These are phyloP conservation scores for Pontederia paniculata DNA, from an alignment of 176 grass and related monocot species.

Conservation along the genomic window DNA sequence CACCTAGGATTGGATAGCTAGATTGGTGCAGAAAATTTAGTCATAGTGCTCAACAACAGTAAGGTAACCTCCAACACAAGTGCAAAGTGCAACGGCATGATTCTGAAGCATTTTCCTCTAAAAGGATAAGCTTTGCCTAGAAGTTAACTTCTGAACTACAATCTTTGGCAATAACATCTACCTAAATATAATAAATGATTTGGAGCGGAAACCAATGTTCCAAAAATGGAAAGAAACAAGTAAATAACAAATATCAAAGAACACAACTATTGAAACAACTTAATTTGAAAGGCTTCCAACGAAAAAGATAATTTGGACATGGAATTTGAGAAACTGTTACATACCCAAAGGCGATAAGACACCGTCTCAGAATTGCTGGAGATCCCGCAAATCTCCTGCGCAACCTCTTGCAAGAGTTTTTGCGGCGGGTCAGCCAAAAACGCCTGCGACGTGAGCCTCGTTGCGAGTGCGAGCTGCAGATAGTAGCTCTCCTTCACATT, in stretches of 20 bases:
- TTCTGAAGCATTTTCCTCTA: no score
- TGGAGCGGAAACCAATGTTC: no score
- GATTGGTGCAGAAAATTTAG: no score
- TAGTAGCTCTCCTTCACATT: slow-evolving; percentile 75
- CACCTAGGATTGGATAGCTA: no score
- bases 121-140: no score
- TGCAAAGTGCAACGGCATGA: no score
- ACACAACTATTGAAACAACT: background rate
- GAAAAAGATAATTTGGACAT: background rate
- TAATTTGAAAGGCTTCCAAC: background rate
- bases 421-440: slow-evolving; percentile 55
- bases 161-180: no score
- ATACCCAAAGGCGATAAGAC: slow-evolving; percentile 85
- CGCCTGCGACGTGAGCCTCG: slow-evolving; percentile 68
- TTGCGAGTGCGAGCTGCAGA: slow-evolving; percentile 70
- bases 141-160: no score
- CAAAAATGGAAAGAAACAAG: no score
- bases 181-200: no score
- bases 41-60: no score
- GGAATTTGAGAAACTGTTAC: background rate
- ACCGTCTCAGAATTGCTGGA: slow-evolving; percentile 45
- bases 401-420: slow-evolving; percentile 4
- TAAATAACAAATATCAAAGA: background rate
- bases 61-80: no score
- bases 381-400: slow-evolving; percentile 22